phyloP scores from a whole-genome alignment of 352 stramenopile species.

The Globisporangium yorkense region DNA sequence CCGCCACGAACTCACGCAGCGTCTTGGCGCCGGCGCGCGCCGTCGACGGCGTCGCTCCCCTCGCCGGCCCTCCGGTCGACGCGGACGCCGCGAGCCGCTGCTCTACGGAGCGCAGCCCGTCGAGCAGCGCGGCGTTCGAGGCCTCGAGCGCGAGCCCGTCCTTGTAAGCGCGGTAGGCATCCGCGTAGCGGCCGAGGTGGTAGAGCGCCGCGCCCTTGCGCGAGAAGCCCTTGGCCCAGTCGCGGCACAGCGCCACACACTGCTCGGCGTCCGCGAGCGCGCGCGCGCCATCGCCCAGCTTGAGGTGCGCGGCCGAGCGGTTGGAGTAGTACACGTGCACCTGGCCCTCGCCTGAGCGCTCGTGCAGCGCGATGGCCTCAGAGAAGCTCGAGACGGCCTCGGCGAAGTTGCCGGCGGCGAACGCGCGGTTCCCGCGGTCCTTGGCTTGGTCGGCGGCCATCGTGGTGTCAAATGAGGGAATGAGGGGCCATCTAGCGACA shows the following conservation, averaged over 20 bases:
- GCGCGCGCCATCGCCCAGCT: slow-evolving; percentile 54
- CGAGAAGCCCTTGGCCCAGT: slow-evolving; percentile 87
- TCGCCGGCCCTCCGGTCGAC: background rate
- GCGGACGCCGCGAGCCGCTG: slow-evolving; percentile 31
- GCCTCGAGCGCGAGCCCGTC: slow-evolving; percentile 60
- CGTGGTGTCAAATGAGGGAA: background rate
- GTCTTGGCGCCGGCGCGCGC: slow-evolving; percentile 22
- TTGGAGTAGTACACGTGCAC: slow-evolving; percentile 79
- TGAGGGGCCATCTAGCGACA: too few species aligned
- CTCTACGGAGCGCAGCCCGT: slow-evolving; percentile 63
- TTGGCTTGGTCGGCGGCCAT: slow-evolving; percentile 88
- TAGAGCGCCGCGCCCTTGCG: slow-evolving; percentile 77
- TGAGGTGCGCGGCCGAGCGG: slow-evolving; percentile 79
- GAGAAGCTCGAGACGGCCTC: slow-evolving; percentile 71
- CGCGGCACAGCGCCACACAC: slow-evolving; percentile 65
- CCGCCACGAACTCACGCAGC: slow-evolving; percentile 39
- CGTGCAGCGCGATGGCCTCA: slow-evolving; percentile 69
- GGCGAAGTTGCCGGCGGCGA: slow-evolving; percentile 57
- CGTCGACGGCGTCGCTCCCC: slow-evolving; percentile 4
- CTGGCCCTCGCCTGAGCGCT: slow-evolving; percentile 23
- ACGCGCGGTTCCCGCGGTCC: slow-evolving; percentile 78
- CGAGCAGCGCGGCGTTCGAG: slow-evolving; percentile 57
- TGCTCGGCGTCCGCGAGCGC: slow-evolving; percentile 77
- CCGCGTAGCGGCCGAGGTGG: slow-evolving; percentile 49
- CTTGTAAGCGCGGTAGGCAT: slow-evolving; percentile 77